Conservation (phyloP, 192 early-diverging fungal species). For the Thamnidium elegans region DNA sequence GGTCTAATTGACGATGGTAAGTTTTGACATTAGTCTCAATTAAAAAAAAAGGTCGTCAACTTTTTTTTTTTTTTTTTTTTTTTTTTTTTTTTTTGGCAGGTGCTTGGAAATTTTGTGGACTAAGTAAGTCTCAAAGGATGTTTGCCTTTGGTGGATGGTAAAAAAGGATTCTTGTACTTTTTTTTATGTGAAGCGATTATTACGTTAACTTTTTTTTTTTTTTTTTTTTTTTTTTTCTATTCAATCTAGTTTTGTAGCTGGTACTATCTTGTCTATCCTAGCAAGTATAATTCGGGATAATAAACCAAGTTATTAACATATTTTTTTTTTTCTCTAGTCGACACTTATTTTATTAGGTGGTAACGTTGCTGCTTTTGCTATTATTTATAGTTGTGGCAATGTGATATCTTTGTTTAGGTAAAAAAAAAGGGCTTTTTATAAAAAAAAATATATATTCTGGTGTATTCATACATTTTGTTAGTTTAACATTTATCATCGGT, state of each 20-base stretch:
- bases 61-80: too few relatives aligned
- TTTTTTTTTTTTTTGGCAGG: conserved; percentile 4
- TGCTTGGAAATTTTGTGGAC: conserved; percentile 38
- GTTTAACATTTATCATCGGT: conserved; percentile 89
- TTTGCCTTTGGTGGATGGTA: conserved; percentile 76
- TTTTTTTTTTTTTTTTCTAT: too few relatives aligned
- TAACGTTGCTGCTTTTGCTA: conserved; percentile 73
- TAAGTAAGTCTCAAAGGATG: conserved; percentile 66
- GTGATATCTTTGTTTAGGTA: conserved; percentile 74
- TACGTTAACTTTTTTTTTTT: too few relatives aligned
- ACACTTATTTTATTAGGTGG: conserved; percentile 55
- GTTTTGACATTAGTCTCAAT: neutral
- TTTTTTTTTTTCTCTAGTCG: conserved; percentile 42
- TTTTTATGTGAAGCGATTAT: neutral
- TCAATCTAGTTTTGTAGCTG: conserved; percentile 72
- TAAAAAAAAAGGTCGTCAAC: too few relatives aligned
- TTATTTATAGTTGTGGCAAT: conserved; percentile 90
- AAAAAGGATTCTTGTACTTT: neutral
- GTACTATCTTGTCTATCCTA: conserved; percentile 76
- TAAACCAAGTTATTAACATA: neutral
- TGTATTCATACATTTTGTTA: conserved; percentile 18
- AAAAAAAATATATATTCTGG: neutral
- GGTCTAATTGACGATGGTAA: conserved; percentile 53
- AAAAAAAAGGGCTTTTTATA: neutral
- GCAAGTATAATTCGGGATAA: conserved; percentile 35